Conservation (phyloP, 768 basidiomycete genomes). For the Trametes cingulata region DNA sequence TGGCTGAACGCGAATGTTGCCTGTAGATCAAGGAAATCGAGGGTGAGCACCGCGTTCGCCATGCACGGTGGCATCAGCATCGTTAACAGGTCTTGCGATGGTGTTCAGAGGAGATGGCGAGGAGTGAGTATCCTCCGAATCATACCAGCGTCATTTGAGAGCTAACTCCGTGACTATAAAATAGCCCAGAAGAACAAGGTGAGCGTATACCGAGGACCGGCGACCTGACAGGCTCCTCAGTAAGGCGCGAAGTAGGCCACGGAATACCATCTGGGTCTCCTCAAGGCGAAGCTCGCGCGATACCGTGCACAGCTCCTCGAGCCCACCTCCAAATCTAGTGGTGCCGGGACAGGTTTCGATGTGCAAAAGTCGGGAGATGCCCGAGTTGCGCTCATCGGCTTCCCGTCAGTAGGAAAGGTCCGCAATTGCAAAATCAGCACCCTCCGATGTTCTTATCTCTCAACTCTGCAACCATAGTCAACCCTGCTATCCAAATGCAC, state of each 20-base stretch:
- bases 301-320: slow-evolving; percentile 96
- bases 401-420: slow-evolving; percentile 93
- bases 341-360: slow-evolving; percentile 83
- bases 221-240: slow-evolving; percentile 2
- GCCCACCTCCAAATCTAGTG: slow-evolving; percentile 80
- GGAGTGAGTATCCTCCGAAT: slow-evolving; percentile 70
- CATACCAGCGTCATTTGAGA: too few species aligned
- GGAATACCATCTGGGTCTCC: slow-evolving; percentile 89
- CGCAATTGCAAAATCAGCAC: background rate
- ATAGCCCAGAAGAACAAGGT: slow-evolving; percentile 96
- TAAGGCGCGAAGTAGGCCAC: slow-evolving; percentile 60
- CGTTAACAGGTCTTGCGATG: background rate
- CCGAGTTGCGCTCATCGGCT: slow-evolving; percentile 89
- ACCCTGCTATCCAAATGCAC: slow-evolving; percentile 92
- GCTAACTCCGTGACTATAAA: background rate
- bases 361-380: slow-evolving; percentile 89
- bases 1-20: background rate
- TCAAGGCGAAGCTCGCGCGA: slow-evolving; percentile 93
- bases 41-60: slow-evolving; percentile 51
- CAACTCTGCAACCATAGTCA: slow-evolving; percentile 51
- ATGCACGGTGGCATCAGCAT: background rate
- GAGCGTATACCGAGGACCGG: slow-evolving; percentile 10
- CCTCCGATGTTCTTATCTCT: background rate
- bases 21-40: slow-evolving; percentile 91
- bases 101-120: slow-evolving; percentile 88